Conservation (phyloP, 495 filamentous ascomycete species). For the Endocarpon pusillum region DNA sequence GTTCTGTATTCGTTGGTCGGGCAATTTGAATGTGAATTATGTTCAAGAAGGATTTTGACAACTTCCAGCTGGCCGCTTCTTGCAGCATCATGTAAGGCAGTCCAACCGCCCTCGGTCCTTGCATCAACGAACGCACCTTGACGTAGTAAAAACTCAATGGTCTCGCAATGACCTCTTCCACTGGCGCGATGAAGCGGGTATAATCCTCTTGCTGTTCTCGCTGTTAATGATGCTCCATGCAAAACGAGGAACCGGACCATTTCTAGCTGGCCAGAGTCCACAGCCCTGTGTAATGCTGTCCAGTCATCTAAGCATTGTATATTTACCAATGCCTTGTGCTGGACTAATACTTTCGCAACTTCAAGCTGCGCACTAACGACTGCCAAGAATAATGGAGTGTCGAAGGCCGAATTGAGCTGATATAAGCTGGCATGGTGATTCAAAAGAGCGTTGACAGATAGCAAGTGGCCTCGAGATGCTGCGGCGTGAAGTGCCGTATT, state of each 20-base stretch:
- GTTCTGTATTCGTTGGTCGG: too few species aligned
- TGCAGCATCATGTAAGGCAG: conserved; percentile 12
- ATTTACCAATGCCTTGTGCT: background rate
- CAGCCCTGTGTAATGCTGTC: conserved; percentile 3
- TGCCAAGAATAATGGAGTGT: background rate
- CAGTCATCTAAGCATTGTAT: conserved; percentile 3
- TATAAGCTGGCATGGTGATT: conserved; percentile 3
- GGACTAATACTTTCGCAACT: too few species aligned
- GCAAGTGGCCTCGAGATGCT: too few species aligned
- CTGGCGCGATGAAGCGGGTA: conserved; percentile 4
- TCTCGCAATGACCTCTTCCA: conserved; percentile 2
- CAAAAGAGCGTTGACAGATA: too few species aligned
- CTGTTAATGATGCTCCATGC: background rate
- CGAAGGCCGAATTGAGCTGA: conserved; percentile 2
- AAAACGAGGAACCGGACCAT: conserved; percentile 1
- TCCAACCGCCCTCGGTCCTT: conserved; percentile 7
- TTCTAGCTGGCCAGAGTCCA: conserved; percentile 2
- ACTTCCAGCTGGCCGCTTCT: conserved; percentile 11
- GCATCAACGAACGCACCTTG: background rate
- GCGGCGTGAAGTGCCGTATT: background rate
- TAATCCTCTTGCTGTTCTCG: background rate
- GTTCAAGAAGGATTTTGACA: conserved; percentile 9
- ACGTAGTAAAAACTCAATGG: conserved; percentile 1
- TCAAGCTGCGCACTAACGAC: too few species aligned
- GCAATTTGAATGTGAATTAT: too few species aligned